Base-by-base conservation (phyloP, 1,139 yeast genomes). In the Suhomyces panamericanus region DNA sequence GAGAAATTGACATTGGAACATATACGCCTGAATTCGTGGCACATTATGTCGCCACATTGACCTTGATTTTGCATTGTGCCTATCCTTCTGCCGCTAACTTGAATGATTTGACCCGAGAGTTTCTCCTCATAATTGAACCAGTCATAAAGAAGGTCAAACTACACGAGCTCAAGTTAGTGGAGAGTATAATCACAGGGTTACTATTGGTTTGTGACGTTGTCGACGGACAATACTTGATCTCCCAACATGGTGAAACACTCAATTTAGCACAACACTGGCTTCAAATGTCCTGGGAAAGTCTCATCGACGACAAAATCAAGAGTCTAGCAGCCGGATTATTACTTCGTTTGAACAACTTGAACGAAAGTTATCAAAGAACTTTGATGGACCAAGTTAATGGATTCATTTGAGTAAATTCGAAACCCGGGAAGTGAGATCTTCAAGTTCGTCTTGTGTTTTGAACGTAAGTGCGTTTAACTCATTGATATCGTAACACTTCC, bases 1-100 rank as follows among this genome's bases (percentile, higher is more conserved):
- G 67, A 0, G 70, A 70, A 0, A 70, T 78, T 27, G 67, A 72
- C 41, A 69, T 79, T 39, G 87, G 87, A 0, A 73, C 70, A 34
- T 81, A 80, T 56, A 77, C 85, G 0, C 70, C 81, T 0, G 56
- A 84, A 1, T 63, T 85, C 32, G 68, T 73, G 28, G 75, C 81
- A 0, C 91, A 85, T 57, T 84, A 74, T 57, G 55, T 85, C 42
- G 76, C 80, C 45, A 81, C 88, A 0, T 57, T 86, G 47, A 73
- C 81, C 0, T 58, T 85, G 17, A 55, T 85, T 6, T 60, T 83
- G 24, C 80, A 80, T 44, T 68, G 82, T 41, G 81, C 86, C 0
- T 76, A 77, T 50, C 88, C 89, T 0, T 62, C 80, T 0, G 67
- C 78, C 0, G 54, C 64, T 0, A 77, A 79, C 44, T 53, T 81